Evolutionary conservation across 257 asterid genomes (phyloP), one percentile per base, ranked within the genome.

Genomic region (Handroanthus guayacan): DNA sequence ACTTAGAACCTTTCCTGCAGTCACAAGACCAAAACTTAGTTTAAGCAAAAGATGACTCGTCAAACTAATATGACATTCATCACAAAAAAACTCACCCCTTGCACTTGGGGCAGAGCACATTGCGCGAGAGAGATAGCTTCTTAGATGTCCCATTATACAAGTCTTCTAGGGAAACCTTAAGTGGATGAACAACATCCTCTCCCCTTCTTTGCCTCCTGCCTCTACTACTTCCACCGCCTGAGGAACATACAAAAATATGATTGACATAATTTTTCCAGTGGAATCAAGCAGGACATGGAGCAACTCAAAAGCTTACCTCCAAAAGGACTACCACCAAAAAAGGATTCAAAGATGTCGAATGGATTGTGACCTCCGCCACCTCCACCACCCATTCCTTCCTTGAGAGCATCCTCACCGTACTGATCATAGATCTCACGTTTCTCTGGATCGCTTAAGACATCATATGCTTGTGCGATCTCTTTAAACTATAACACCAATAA

Each of bases 161-260:
- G 78, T 94, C 97, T 74, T 92, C 99, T 11, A 94, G 81, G 31
- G 99, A 92, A 57, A 92, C 99, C 87, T 94, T 94, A 75, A 94
- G 91, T 5, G 97, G 97, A 75, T 94, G 99, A 64, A 90, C 67
- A 41, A 94, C 96, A 86, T 94, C 99, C 67, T 94, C 97, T 50
- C 98, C 98, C 87, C 94, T 90, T 81, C 96, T 86, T 82, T 92
- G 97, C 80, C 98, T 86, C 44, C 97, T 83, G 16, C 95, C 95
- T 80, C 99, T 86, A 83, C 97, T 91, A 78, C 97, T 88, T 67
- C 97, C 97, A 71, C 97, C 98, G 38, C 90, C 93, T 89, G 75
- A 9, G 6, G 20, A 67, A 38, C 50, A 75, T 9, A 10, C 56
- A 69, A 41, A 37, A 3, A 37, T 12, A 69, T 13, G n/a, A 45